These are phyloP conservation scores for Geranium brycei DNA, from an alignment of 345 rosid species.

Conservation along the genomic window DNA sequence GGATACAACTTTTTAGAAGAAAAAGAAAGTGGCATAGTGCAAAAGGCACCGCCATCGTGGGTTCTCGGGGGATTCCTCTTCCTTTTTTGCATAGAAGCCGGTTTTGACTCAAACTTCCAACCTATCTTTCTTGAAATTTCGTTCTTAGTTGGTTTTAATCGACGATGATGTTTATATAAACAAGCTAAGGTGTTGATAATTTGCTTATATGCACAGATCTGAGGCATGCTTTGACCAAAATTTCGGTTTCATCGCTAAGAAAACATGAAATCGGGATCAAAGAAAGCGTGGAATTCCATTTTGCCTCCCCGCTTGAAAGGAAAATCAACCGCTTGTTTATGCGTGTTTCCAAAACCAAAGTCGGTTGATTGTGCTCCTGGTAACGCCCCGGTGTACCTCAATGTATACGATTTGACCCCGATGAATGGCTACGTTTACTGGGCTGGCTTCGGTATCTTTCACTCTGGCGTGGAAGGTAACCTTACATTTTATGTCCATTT, in stretches of 20 bases:
- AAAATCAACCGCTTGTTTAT: constrained; percentile 55
- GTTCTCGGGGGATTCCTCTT: too few relatives aligned
- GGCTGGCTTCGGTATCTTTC: constrained; percentile 95
- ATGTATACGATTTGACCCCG: constrained; percentile 86
- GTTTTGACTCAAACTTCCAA: too few relatives aligned
- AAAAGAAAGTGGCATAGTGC: too few relatives aligned
- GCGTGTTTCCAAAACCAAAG: constrained; percentile 61
- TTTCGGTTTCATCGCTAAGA: constrained; percentile 12
- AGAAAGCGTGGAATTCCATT: constrained; percentile 51
- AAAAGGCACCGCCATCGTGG: too few relatives aligned
- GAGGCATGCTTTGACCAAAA: constrained; percentile 19
- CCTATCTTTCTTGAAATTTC: neutral
- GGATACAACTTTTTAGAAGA: too few relatives aligned
- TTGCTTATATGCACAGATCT: constrained; percentile 21
- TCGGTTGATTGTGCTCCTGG: constrained; percentile 45
- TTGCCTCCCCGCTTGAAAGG: constrained; percentile 40
- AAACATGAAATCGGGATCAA: constrained; percentile 50
- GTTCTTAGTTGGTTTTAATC: neutral
- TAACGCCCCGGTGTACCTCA: constrained; percentile 67
- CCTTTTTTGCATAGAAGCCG: neutral
- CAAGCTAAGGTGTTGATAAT: neutral
- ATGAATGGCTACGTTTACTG: constrained; percentile 82
- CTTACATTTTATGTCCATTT: constrained; percentile 1
- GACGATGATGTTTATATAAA: neutral
- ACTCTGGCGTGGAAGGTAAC: constrained; percentile 97